Percentiles rank a stretch among this genome's conserved stretches.
Evolutionary conservation across 163 green algal genomes (phyloP).

Genomic region (Scenedesmus sp.): DNA sequence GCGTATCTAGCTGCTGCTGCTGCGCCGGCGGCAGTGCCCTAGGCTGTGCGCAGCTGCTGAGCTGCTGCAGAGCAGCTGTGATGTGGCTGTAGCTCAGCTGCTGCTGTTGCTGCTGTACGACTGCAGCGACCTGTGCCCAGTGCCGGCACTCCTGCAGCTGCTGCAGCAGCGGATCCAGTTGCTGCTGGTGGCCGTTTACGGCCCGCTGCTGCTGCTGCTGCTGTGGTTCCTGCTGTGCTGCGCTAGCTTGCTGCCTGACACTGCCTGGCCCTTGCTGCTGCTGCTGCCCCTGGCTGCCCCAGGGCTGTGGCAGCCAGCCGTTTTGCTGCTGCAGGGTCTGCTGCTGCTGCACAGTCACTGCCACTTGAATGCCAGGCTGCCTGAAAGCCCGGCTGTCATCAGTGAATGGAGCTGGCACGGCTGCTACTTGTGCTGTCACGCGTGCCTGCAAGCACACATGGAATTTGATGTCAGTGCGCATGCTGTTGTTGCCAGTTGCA

Average conservation of each 20-base stretch:
- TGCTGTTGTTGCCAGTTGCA: background rate
- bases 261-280: conserved; percentile 18
- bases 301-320: conserved; percentile 9
- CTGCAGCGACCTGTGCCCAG: background rate
- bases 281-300: background rate
- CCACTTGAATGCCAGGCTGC: conserved; percentile 3
- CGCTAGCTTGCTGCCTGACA: background rate
- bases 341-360: conserved; percentile 1
- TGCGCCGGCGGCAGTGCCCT: conserved; percentile 7
- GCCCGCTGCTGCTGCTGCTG: background rate
- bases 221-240: background rate
- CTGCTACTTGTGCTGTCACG: conserved; percentile 6
- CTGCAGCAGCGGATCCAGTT: background rate
- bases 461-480: background rate
- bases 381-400: background rate
- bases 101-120: background rate
- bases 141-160: background rate
- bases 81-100: background rate
- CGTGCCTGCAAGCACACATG: background rate
- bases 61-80: conserved; percentile 21
- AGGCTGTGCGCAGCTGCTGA: background rate
- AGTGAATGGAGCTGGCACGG: background rate
- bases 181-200: background rate
- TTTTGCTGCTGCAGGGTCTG: background rate
- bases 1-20: background rate